Conservation (phyloP, 78 protist species). For the Cavenderia fasciculata region DNA sequence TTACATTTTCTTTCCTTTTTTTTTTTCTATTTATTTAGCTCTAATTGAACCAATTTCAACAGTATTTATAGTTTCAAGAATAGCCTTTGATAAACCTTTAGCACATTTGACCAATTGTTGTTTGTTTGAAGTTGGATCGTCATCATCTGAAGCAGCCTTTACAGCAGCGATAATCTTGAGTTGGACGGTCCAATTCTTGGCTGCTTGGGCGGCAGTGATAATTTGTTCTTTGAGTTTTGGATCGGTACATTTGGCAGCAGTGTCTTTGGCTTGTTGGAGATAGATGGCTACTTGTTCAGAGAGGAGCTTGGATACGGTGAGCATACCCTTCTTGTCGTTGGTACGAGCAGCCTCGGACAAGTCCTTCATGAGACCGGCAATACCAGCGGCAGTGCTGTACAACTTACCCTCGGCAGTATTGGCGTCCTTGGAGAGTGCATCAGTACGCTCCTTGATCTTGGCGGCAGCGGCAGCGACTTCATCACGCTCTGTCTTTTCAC, state of each 20-base stretch:
- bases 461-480: slow-evolving; percentile 55
- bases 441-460: slow-evolving; percentile 59
- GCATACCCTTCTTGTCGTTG: slow-evolving; percentile 69
- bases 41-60: slow-evolving; percentile 73
- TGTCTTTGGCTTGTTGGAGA: slow-evolving; percentile 68
- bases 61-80: slow-evolving; percentile 59
- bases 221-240: slow-evolving; percentile 78
- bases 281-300: slow-evolving; percentile 55
- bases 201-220: slow-evolving; percentile 76
- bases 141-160: slow-evolving; percentile 69
- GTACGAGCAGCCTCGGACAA: slow-evolving; percentile 51
- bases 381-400: slow-evolving; percentile 54
- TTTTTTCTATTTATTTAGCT: slow-evolving; percentile 50
- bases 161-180: slow-evolving; percentile 81
- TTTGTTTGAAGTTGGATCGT: slow-evolving; percentile 62
- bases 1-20: not conserved
- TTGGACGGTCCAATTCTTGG: slow-evolving; percentile 73
- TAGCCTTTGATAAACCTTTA: slow-evolving; percentile 67
- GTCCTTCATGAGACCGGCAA: slow-evolving; percentile 57
- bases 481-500: slow-evolving; percentile 63
- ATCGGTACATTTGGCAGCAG: slow-evolving; percentile 76
- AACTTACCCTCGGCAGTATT: slow-evolving; percentile 56
- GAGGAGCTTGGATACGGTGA: slow-evolving; percentile 27
- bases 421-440: slow-evolving; percentile 40
- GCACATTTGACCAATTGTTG: slow-evolving; percentile 73